Evolutionary conservation across 225 moss, liverwort and hornwort genomes (phyloP), one percentile per base, ranked within the genome.

Genomic region (Pleurozium schreberi): DNA sequence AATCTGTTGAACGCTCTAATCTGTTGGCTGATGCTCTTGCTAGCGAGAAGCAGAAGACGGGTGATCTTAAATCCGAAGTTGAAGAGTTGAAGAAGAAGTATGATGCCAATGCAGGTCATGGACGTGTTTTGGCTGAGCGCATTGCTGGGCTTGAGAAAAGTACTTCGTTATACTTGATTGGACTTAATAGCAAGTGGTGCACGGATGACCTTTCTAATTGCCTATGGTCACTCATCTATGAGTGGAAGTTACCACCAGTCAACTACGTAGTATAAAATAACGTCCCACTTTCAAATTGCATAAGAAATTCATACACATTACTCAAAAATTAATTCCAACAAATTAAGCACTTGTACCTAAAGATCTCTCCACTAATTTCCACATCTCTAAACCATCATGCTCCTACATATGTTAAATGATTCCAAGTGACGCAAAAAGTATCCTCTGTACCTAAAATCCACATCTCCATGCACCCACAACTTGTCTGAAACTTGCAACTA

Each of bases 111-210:
- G 58, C 92, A 40, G 93, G 92, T 3, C 94, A 97, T 11, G 90
- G 92, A 33, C 92, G 92, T n/a, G 94, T 95, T 3, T 81, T 95
- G 86, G 93, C 96, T 12, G 93, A 93, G 61, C 91, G 94, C 38
- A 94, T 96, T 52, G 92, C 91, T 34, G 92, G 47, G 76, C 92
- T 93, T 20, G 93, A 92, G 88, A 89, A 84, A 30, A n/a, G n/a
- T n/a, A 26, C n/a, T n/a, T n/a, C 18, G 5, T 40, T 40, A 26
- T 3, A 79, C 58, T 58, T 58, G 58, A 27, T 11, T 18, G 21
- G 81, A 31, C 19, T 61, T 14, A 43, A 21, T 45, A 4, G 40
- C 33, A 58, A 58, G 80, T 26, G 16, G 16, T 61, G 61, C 14
- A 31, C 9, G 33, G 40, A 81, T 45, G 43, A 81, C 61, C 18